Evolutionary conservation across 345 rosid genomes (phyloP), one percentile per base, ranked within the genome.

Genomic region (Nephelium lappaceum): DNA sequence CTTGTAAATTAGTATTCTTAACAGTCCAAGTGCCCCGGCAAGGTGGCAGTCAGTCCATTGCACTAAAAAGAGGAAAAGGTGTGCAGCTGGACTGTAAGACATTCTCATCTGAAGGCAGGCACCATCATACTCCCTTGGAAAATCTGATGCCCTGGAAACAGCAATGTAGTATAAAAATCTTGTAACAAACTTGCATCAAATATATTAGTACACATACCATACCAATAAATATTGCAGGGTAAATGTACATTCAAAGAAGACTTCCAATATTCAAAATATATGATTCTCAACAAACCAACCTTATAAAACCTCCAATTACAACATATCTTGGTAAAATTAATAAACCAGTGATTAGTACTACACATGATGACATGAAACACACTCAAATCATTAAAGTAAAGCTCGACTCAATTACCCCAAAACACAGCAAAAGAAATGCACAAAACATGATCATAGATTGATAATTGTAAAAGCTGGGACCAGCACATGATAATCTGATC

Each of bases 91-190:
- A 83, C 93, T 87, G 78, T 89, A 91, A 15, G 95, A 91, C 88
- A 91, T 83, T 83, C 93, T 85, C 95, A 89, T 89, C 76, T 91
- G 95, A 75, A 91, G 86, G 76, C 95, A 91, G 53, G 92, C 90
- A 15, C 92, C 95, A 77, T 88, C 91, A 66, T 81, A 90, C 45
- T 88, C 93, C 77, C 93, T 82, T 0, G 91, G 86, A 72, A 86
- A 84, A 83, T 88, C 93, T 0, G 95, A 83, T 5, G 93, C 95
- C 88, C 95, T 89, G 86, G 78, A 78, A 9, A 31, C 16, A 73
- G 24, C 42, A 81, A 41, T 36, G 36, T 31, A 15, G 8, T 42
- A 63, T 31, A 11, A 79, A 39, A 25, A 77, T 36, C 74, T 55
- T 39, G 51, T 45, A 69, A 70, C 39, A 77, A 43, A 67, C 51